Evolutionary conservation across 2,329 filamentous ascomycete genomes (phyloP).

Genomic region (Chrysosporium keratinophilum): DNA sequence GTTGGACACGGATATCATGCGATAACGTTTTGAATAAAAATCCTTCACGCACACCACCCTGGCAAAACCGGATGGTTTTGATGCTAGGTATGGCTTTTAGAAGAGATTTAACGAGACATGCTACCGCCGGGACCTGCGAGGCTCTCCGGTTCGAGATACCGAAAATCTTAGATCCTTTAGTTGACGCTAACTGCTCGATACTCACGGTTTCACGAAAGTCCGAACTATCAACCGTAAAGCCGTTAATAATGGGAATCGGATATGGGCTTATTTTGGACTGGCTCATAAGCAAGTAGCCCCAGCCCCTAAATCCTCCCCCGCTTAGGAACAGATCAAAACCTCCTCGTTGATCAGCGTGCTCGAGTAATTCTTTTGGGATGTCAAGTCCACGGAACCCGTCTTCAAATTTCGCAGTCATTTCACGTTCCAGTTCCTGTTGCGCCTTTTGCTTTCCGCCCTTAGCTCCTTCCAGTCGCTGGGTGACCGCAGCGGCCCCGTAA

Average conservation of each 20-base stretch:
- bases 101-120: slow-evolving; percentile 67
- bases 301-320: slow-evolving; percentile 81
- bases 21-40: slow-evolving; percentile 63
- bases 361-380: slow-evolving; percentile 45
- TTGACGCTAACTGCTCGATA: slow-evolving; percentile 34
- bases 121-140: slow-evolving; percentile 72
- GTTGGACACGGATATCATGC: slow-evolving; percentile 47
- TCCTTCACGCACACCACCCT: slow-evolving; percentile 78
- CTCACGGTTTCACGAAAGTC: slow-evolving; percentile 50
- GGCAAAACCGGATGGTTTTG: slow-evolving; percentile 68
- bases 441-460: slow-evolving; percentile 32
- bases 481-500: slow-evolving; percentile 59
- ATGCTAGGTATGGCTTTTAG: slow-evolving; percentile 59
- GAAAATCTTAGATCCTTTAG: slow-evolving; percentile 41
- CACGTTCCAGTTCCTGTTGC: slow-evolving; percentile 41
- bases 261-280: slow-evolving; percentile 64
- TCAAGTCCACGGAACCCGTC: slow-evolving; percentile 49
- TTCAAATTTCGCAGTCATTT: slow-evolving; percentile 50
- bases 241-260: slow-evolving; percentile 71
- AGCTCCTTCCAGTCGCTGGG: slow-evolving; percentile 42
- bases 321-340: slow-evolving; percentile 70
- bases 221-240: slow-evolving; percentile 51
- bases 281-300: slow-evolving; percentile 81
- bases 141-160: slow-evolving; percentile 72
- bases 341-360: slow-evolving; percentile 35